Percentiles rank a stretch among this genome's conserved stretches.
Evolutionary conservation across 805 yeast genomes (phyloP).

Genomic region (Myxozyma geophila): DNA sequence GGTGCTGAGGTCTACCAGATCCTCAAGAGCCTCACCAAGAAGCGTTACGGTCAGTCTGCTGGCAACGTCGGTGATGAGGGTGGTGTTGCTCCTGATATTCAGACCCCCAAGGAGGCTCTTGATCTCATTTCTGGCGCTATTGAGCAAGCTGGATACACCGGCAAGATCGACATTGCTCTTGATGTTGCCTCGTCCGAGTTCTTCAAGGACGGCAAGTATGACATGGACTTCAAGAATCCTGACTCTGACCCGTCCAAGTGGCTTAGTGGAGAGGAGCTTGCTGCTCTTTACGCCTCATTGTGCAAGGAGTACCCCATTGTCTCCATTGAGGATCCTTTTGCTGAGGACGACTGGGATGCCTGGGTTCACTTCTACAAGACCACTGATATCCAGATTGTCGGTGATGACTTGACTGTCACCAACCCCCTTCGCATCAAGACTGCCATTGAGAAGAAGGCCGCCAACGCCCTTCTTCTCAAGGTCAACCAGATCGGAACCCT

Average conservation of each 20-base stretch:
- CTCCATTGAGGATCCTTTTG: slow-evolving; percentile 98
- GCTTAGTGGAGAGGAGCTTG: slow-evolving; percentile 87
- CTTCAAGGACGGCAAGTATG: slow-evolving; percentile 96
- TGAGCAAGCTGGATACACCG: slow-evolving; percentile 92
- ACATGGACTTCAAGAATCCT: slow-evolving; percentile 98
- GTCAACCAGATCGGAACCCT: slow-evolving; percentile 98
- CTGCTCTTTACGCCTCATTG: slow-evolving; percentile 78
- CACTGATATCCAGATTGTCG: slow-evolving; percentile 78
- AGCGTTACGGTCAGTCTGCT: slow-evolving; percentile 96
- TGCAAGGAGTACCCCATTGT: slow-evolving; percentile 94
- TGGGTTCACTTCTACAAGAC: slow-evolving; percentile 81
- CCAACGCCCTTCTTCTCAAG: slow-evolving; percentile 92
- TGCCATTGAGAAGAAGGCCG: slow-evolving; percentile 96
- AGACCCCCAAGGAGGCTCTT: slow-evolving; percentile 94
- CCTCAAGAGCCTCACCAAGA: slow-evolving; percentile 89
- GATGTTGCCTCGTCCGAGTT: slow-evolving; percentile 98
- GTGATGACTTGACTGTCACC: slow-evolving; percentile 98
- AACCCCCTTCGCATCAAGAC: slow-evolving; percentile 92
- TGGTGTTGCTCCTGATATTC: slow-evolving; percentile 99
- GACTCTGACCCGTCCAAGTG: slow-evolving; percentile 86
- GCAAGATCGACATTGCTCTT: slow-evolving; percentile 87
- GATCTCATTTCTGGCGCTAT: slow-evolving; percentile 91
- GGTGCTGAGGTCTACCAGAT: slow-evolving; percentile 98
- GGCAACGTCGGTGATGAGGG: slow-evolving; percentile 99
- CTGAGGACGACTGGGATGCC: slow-evolving; percentile 99